These are phyloP conservation scores for Aspergillus biplanus DNA, from an alignment of 495 filamentous ascomycete species.

Conservation along the genomic window DNA sequence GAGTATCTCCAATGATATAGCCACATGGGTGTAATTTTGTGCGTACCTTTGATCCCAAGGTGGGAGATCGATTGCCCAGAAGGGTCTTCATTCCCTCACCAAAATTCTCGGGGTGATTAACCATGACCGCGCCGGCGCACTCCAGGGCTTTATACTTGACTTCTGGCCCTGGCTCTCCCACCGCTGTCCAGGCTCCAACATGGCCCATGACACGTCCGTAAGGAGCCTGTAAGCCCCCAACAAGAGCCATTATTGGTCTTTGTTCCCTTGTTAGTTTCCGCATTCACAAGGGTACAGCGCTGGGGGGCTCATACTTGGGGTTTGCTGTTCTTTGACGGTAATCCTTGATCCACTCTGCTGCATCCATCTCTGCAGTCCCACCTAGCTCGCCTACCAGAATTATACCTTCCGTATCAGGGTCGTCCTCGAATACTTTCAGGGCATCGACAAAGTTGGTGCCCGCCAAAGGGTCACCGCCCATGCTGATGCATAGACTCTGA, in stretches of 20 bases:
- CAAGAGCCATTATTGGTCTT: constrained; percentile 79
- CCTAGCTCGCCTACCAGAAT: constrained; percentile 86
- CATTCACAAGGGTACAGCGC: background rate
- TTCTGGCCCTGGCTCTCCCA: constrained; percentile 66
- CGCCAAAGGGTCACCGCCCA: constrained; percentile 84
- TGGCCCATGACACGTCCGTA: constrained; percentile 84
- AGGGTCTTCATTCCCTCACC: constrained; percentile 70
- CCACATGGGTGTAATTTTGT: background rate
- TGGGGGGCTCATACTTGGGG: constrained; percentile 63
- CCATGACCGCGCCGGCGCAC: constrained; percentile 71
- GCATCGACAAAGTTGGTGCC: constrained; percentile 84
- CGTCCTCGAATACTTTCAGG: constrained; percentile 70
- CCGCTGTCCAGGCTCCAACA: constrained; percentile 75
- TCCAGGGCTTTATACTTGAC: constrained; percentile 72
- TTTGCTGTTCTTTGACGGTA: constrained; percentile 61
- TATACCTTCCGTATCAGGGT: constrained; percentile 79
- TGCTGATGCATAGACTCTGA: constrained; percentile 83
- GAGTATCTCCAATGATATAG: constrained; percentile 16
- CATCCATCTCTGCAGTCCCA: constrained; percentile 78
- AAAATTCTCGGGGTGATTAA: constrained; percentile 81
- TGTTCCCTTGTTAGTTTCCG: constrained; percentile 10
- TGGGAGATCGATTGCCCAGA: constrained; percentile 38
- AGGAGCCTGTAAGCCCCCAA: constrained; percentile 70
- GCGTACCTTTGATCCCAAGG: constrained; percentile 34
- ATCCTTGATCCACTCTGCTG: constrained; percentile 76